Evolutionary conservation across 2,329 filamentous ascomycete genomes (phyloP), one percentile per base, ranked within the genome.

Genomic region (Emmonsiellopsis sp.): DNA sequence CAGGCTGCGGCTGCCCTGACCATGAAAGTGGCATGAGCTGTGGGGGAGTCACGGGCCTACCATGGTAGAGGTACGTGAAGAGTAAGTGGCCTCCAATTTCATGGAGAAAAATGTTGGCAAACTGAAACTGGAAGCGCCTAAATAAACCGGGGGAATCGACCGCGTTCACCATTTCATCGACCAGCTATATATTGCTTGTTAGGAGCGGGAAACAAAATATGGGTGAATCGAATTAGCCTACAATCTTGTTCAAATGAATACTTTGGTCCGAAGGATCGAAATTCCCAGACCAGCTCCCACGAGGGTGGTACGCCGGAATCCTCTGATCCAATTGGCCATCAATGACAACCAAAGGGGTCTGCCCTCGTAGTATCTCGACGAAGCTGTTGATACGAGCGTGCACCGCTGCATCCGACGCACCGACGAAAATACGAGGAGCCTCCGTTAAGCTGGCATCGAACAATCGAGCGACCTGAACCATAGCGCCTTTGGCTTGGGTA

Each of bases 31-130:
- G 48, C 11, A 20, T 51, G 13, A 51, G 20, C 37, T 51, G 37
- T 35, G 32, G 35, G 15, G 48, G 48, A 4, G 48, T 51, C 20
- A 38, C 9, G 3, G 37, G 48, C 16, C 35, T n/a, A 31, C 48
- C 48, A 8, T 51, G 34, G 37, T 51, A 51, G 11, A 51, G 38
- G 41, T 51, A 51, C 30, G 48, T 51, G 30, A 51, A 51, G 2
- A 51, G 37, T 8, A 51, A 15, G 20, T 50, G 48, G 10, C 16
- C 48, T 34, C 48, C 48, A 15, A 50, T 50, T 50, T 50, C 37
- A 10, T 50, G 37, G 7, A 50, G 32, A 15, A 41, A 30, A 11
- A 42, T 11, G 48, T 50, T 50, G 6, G 37, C 37, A n/a, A 50
- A 50, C 30, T 50, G 48, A 15, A 51, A 51, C 26, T 43, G 48